Evolutionary conservation across 2,329 filamentous ascomycete genomes (phyloP), one percentile per base, ranked within the genome.

Genomic region (Keithomyces neogunnii): DNA sequence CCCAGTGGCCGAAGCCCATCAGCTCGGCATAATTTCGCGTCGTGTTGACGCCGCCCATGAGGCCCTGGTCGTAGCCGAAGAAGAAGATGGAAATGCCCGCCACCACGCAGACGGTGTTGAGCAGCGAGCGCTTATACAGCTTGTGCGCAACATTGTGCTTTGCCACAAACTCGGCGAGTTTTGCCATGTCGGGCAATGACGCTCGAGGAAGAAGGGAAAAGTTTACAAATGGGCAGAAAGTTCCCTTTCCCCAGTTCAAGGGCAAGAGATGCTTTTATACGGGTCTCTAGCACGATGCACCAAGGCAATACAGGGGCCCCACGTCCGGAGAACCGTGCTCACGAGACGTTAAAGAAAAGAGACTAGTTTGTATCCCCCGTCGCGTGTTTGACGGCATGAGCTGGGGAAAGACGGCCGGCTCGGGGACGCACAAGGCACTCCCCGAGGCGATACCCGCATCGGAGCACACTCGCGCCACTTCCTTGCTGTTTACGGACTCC

Each of bases 41-140:
- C 7, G 61, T 61, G 52, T 75, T 78, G 47, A 78, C 73, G 40
- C 71, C 72, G 47, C 75, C 74, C 68, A 77, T 73, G n/a, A 78
- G 74, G 48, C 75, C 75, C 56, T 78, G 76, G 53, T 78, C 73
- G 62, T 78, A 80, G 26, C 76, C 75, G 66, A 67, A 62, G 35
- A 52, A 52, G 43, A 59, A 59, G 53, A 56, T 61, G 52, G 81
- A 84, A 11, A 86, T 64, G 2, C 73, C 82, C 1, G 83, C 82
- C 11, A 86, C 69, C 46, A 73, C 75, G 62, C 85, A 85, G 65
- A 86, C 78, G 38, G 77, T 76, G 51, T 82, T 72, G 51, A 84
- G 74, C 53, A 85, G 72, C 42, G 66, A 64, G 19, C 70, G 65
- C 68, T 83, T 83, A 67, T 82, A 70, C 4, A 79, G 64, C 55